Conservation (phyloP, 257 asterid species). For the Plantago elongata region DNA sequence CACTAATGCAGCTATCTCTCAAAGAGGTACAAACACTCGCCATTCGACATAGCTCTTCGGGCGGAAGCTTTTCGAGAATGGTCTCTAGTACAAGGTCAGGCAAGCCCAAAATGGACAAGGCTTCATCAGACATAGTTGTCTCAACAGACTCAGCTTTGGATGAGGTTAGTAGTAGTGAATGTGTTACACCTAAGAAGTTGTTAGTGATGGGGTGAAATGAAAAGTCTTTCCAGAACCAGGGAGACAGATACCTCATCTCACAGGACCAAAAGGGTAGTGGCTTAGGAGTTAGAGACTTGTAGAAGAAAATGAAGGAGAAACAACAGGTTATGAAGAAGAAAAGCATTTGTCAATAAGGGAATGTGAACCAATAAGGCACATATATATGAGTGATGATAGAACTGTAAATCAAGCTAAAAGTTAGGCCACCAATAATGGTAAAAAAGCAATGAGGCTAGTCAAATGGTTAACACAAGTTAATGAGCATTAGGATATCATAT, state of each 20-base stretch:
- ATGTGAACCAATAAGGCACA: slow-evolving; percentile 28
- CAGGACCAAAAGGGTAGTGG: slow-evolving; percentile 60
- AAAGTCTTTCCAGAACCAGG: slow-evolving; percentile 49
- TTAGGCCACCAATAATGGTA: slow-evolving; percentile 48
- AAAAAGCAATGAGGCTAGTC: slow-evolving; percentile 29
- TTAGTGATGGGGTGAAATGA: slow-evolving; percentile 29
- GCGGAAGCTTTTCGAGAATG: slow-evolving; percentile 77
- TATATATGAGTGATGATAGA: slow-evolving; percentile 15
- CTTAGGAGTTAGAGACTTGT: slow-evolving; percentile 51
- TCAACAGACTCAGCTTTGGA: slow-evolving; percentile 31
- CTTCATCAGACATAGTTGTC: slow-evolving; percentile 12
- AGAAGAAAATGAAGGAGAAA: slow-evolving; percentile 54
- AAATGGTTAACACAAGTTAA: slow-evolving; percentile 9
- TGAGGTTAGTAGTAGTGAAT: slow-evolving; percentile 21
- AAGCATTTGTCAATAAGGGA: slow-evolving; percentile 45
- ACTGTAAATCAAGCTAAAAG: slow-evolving; percentile 25
- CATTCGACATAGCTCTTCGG: slow-evolving; percentile 68
- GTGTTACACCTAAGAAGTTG: slow-evolving; percentile 24
- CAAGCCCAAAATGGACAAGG: slow-evolving; percentile 50
- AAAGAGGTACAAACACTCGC: slow-evolving; percentile 51
- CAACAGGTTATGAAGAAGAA: slow-evolving; percentile 57
- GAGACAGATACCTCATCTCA: slow-evolving; percentile 61
- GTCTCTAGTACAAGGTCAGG: slow-evolving; percentile 77
- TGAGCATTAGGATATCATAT: background rate
- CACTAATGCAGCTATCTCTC: slow-evolving; percentile 55